Evolutionary conservation across 2,329 filamentous ascomycete genomes (phyloP), one percentile per base, ranked within the genome.

Genomic region (Capronia epimyces): DNA sequence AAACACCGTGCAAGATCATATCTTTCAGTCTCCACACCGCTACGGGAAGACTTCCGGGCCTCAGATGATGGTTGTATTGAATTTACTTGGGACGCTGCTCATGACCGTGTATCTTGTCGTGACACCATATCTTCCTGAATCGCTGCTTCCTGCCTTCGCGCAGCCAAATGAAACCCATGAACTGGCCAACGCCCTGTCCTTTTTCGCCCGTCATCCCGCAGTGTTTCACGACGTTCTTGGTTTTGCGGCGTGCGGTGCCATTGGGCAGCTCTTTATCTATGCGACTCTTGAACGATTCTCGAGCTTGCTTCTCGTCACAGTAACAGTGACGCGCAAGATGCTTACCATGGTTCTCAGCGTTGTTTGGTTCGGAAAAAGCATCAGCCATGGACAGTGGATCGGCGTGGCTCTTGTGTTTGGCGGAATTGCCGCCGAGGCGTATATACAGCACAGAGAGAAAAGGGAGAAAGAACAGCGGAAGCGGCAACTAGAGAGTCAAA

Each of bases 61-160:
- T 53, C 93, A 98, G 78, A 98, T 98, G 93, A 98, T 98, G 93
- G 94, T 90, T 67, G 90, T 91, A 32, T 89, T 96, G 70, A 98
- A 97, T 67, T 74, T 95, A 49, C 86, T 97, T 69, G 85, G 81
- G 62, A 91, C 89, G 2, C 65, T 82, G 41, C 75, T 97, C 50
- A 97, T 90, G 2, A 76, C 80, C 16, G 65, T 72, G 0, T 97
- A 95, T 64, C 80, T 98, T 39, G 58, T 91, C 15, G 64, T 89
- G 16, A 86, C 83, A 62, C 93, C 93, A 0, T 88, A 84, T 72
- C 69, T 96, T n/a, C 86, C 85, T 0, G 74, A 77, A 50, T 84
- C 82, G 71, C 66, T 88, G 22, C 80, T 84, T 51, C 82, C 86
- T 70, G 77, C 84, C 60, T 74, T 80, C 15, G 75, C 79, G 13